These are phyloP conservation scores for Earliella scabrosa DNA, from an alignment of 1,284 basidiomycete species.

Conservation along the genomic window DNA sequence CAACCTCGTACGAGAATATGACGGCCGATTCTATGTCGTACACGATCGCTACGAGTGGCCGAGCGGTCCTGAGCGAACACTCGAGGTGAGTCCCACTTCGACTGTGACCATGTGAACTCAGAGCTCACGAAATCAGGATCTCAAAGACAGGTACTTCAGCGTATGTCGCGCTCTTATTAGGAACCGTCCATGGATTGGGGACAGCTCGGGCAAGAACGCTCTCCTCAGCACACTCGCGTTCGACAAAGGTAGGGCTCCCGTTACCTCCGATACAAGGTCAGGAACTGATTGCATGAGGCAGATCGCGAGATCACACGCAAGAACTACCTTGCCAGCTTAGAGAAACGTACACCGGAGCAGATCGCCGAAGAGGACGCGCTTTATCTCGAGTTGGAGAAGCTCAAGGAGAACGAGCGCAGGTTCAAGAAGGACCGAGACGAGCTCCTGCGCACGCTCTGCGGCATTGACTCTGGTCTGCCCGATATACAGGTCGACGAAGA, in stretches of 20 bases:
- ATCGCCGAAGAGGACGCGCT: constrained; percentile 96
- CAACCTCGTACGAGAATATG: constrained; percentile 80
- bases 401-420: constrained; percentile 91
- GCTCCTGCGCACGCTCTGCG: constrained; percentile 82
- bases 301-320: constrained; percentile 91
- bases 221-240: constrained; percentile 78
- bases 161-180: constrained; percentile 90
- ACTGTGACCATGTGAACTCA: background rate
- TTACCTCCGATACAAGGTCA: no score
- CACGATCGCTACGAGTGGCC: constrained; percentile 88
- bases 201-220: constrained; percentile 72
- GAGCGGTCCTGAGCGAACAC: constrained; percentile 53
- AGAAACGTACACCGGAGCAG: constrained; percentile 86
- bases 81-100: constrained; percentile 65
- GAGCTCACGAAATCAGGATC: constrained; percentile 58
- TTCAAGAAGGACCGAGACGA: constrained; percentile 93
- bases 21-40: constrained; percentile 90
- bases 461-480: constrained; percentile 84
- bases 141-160: constrained; percentile 95
- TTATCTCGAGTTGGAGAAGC: constrained; percentile 91
- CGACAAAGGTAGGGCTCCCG: constrained; percentile 80
- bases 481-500: constrained; percentile 69
- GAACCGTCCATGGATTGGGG: constrained; percentile 81
- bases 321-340: constrained; percentile 85
- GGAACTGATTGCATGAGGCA: no score